Evolutionary conservation across 805 yeast genomes (phyloP).

Genomic region (Candida arabinofermentans): DNA sequence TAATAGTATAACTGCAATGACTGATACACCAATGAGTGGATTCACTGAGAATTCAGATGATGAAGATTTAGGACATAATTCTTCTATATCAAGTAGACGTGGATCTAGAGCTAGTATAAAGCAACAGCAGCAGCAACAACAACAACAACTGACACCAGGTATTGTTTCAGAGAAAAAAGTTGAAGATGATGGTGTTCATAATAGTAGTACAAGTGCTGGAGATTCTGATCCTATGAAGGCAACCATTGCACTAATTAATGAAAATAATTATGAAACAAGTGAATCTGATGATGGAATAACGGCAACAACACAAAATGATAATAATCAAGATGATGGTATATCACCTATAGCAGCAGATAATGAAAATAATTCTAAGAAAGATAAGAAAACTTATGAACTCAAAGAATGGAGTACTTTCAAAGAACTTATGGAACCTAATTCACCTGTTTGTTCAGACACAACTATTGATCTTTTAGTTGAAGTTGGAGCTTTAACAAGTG

Average conservation of each 20-base stretch:
- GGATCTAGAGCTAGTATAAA: conserved; percentile 1
- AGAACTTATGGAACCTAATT: conserved; percentile 49
- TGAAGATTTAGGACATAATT: background rate
- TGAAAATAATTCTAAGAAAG: too few relatives aligned
- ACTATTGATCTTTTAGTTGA: conserved; percentile 60
- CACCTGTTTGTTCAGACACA: conserved; percentile 52
- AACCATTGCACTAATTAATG: conserved; percentile 10
- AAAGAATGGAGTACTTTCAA: conserved; percentile 49
- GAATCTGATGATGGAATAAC: conserved; percentile 4
- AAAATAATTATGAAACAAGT: conserved; percentile 2
- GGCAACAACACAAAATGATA: background rate
- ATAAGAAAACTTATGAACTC: background rate
- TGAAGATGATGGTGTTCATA: background rate
- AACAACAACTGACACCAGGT: background rate
- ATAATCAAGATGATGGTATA: too few relatives aligned
- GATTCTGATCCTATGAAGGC: conserved; percentile 12
- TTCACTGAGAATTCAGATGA: background rate
- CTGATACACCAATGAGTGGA: background rate
- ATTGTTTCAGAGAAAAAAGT: background rate
- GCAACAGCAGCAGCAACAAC: background rate
- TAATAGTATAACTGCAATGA: conserved; percentile 5
- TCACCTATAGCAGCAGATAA: too few relatives aligned
- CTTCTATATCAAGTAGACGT: conserved; percentile 3
- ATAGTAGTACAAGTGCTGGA: conserved; percentile 7
- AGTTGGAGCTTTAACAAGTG: conserved; percentile 56